A percentile compares a stretch with the other conserved stretches of the same genome.
Evolutionary conservation across 805 yeast genomes (phyloP).

Genomic region (Brettanomyces custersianus): DNA sequence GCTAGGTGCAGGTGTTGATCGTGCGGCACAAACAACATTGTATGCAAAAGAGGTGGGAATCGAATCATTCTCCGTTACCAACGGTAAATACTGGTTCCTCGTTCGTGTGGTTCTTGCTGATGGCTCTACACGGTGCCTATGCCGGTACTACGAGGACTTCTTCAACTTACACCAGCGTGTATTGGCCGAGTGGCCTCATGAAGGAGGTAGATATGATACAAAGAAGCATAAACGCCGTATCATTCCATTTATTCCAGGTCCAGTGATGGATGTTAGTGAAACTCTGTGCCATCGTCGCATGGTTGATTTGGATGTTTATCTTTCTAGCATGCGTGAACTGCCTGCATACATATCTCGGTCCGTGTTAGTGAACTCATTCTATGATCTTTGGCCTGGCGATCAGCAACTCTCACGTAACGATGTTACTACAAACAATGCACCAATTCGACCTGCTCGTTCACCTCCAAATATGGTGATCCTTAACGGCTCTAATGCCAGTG

Average conservation of each 20-base stretch:
- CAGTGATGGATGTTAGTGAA: constrained; percentile 84
- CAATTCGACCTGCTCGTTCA: constrained; percentile 20
- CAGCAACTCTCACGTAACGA: constrained; percentile 29
- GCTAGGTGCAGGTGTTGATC: no score
- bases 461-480: constrained; percentile 24
- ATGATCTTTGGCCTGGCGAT: constrained; percentile 60
- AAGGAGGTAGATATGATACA: constrained; percentile 74
- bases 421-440: constrained; percentile 9
- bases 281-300: constrained; percentile 44
- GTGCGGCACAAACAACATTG: constrained; percentile 7
- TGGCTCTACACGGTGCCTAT: constrained; percentile 63
- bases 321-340: constrained; percentile 49
- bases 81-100: constrained; percentile 84
- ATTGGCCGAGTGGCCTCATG: constrained; percentile 78
- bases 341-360: constrained; percentile 72
- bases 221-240: constrained; percentile 72
- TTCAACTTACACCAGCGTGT: constrained; percentile 85
- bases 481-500: constrained; percentile 30
- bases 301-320: constrained; percentile 44
- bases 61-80: constrained; percentile 70
- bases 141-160: constrained; percentile 91
- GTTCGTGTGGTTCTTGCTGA: constrained; percentile 57
- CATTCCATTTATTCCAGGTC: constrained; percentile 94
- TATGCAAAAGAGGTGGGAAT: constrained; percentile 59
- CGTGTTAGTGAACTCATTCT: constrained; percentile 58